These are phyloP conservation scores for Setomelanomma holmii DNA, from an alignment of 2,329 filamentous ascomycete genomes.

Conservation along the genomic window DNA sequence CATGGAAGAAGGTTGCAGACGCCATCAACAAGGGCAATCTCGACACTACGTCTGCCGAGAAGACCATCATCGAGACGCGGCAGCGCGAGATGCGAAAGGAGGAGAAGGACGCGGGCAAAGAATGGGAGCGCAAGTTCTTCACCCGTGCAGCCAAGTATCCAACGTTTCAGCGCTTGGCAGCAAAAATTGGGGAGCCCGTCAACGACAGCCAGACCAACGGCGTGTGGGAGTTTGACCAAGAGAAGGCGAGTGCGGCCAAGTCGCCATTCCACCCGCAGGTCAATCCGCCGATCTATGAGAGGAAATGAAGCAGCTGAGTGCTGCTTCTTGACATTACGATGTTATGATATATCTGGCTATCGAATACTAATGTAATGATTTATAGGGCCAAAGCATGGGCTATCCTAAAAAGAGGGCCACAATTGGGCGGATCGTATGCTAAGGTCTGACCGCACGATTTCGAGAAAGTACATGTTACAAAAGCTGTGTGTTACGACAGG, in stretches of 20 bases:
- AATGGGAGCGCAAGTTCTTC: slow-evolving; percentile 90
- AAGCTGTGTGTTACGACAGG: too few species aligned
- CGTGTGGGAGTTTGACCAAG: slow-evolving; percentile 71
- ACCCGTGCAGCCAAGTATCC: slow-evolving; percentile 50
- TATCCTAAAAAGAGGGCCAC: slow-evolving; percentile 5
- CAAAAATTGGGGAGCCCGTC: slow-evolving; percentile 54
- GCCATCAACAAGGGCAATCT: slow-evolving; percentile 85
- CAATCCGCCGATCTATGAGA: slow-evolving; percentile 35
- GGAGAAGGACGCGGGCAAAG: slow-evolving; percentile 75
- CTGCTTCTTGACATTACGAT: neutral
- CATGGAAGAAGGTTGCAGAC: slow-evolving; percentile 84
- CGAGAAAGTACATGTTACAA: too few species aligned
- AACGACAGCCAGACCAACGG: slow-evolving; percentile 73
- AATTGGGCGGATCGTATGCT: neutral
- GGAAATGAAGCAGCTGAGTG: slow-evolving; percentile 1
- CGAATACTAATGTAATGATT: slow-evolving; percentile 4
- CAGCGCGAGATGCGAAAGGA: slow-evolving; percentile 78
- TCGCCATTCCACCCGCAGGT: slow-evolving; percentile 39
- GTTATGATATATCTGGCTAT: slow-evolving; percentile 1
- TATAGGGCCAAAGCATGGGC: neutral
- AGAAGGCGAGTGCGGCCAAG: slow-evolving; percentile 51
- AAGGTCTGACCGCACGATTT: too few species aligned
- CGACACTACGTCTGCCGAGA: slow-evolving; percentile 78
- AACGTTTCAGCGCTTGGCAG: slow-evolving; percentile 58
- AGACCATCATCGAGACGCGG: slow-evolving; percentile 86